Base-by-base conservation (phyloP, 805 yeast species). In the Suhomyces kilbournensis region DNA sequence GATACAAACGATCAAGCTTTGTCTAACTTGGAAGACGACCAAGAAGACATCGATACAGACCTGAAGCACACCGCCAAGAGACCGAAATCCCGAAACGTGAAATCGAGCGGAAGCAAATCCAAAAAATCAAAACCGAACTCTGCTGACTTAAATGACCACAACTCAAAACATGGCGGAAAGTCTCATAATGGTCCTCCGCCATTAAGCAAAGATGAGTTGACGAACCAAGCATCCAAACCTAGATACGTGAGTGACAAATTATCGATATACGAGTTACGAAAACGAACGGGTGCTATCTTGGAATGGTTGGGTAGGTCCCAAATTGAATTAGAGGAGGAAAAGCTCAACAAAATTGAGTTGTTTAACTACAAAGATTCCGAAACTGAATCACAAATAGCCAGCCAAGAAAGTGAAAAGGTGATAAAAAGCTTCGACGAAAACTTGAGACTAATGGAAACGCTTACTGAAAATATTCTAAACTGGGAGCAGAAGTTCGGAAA, bases 301-400 rank as follows among this genome's bases (percentile, higher is more conserved):
- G 98, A 94, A 69, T 94, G 92, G 78, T 80, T 93, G 23, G 90
- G 92, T 10, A 78, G 96, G 49, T 88, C 96, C 1, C 97, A 91
- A 67, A 69, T 85, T 55, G 98, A 93, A 63, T 71, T 93, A 55
- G 85, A 86, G 46, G 81, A 81, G 49, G 97, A 91, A 60, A 85
- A 85, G 58, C 71, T 77, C n/a, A 81, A 78, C 43, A 83, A 84
- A 50, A 58, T 71, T 26, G 78, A 75, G 52, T 63, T 84, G 49
- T 70, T 80, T 23, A 72, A 73, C 51, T 79, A 73, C 61, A 76
- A 75, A 53, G 80, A 74, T 49, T 44, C 61, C 7, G 58, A 59
- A 7, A 57, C 56, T 14, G 57, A 53, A 7, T 52, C 47, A 10
- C 51, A 50, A 9, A 56, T 55, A 20, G 49, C 51, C n/a, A 57